These are phyloP conservation scores for Xanthoconium purpureum DNA, from an alignment of 768 basidiomycete species.

Conservation along the genomic window DNA sequence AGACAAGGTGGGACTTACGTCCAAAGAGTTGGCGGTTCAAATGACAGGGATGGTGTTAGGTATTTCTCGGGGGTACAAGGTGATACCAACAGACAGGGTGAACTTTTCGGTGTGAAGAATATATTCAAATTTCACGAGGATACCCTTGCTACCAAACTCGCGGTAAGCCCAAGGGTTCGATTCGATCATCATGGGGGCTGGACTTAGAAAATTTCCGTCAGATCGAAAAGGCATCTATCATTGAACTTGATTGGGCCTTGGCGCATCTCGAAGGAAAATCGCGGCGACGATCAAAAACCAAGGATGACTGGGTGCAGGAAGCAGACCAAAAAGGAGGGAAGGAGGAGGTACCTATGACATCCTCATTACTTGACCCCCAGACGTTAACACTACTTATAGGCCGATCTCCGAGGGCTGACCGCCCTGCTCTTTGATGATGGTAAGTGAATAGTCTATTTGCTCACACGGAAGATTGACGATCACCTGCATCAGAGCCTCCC, in stretches of 20 bases:
- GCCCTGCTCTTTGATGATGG: conserved; percentile 72
- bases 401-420: conserved; percentile 57
- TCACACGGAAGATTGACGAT: not conserved
- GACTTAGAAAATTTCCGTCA: conserved; percentile 25
- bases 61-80: conserved; percentile 85
- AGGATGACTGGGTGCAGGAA: conserved; percentile 44
- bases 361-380: not conserved
- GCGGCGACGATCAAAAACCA: conserved; percentile 30
- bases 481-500: conserved; percentile 35
- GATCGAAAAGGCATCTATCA: conserved; percentile 76
- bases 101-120: conserved; percentile 82
- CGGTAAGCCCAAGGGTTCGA: conserved; percentile 41
- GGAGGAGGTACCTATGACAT: conserved; percentile 22
- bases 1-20: conserved; percentile 57
- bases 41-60: conserved; percentile 34
- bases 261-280: conserved; percentile 55
- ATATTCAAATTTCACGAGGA: conserved; percentile 78
- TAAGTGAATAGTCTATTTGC: conserved; percentile 22
- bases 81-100: conserved; percentile 69
- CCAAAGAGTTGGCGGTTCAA: not conserved
- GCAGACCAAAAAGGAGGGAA: conserved; percentile 44
- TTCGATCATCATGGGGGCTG: not conserved
- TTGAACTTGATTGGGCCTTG: conserved; percentile 79
- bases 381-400: conserved; percentile 31
- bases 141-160: conserved; percentile 67